These are phyloP conservation scores for Nyctanthes arbortristis DNA, from an alignment of 257 asterid species.

Conservation along the genomic window DNA sequence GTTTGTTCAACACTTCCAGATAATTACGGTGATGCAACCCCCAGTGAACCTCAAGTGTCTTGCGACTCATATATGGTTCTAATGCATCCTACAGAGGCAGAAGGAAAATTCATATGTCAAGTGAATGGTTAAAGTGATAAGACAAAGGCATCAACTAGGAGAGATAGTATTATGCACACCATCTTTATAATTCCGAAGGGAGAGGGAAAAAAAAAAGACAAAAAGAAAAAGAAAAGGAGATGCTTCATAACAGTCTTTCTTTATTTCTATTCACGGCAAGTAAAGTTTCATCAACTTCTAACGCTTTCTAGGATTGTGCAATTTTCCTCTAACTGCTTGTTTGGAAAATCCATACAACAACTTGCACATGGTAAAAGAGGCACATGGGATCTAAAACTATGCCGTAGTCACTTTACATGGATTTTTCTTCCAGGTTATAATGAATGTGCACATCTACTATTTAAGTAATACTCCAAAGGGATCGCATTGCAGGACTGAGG, in stretches of 20 bases:
- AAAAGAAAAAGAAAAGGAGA: not conserved
- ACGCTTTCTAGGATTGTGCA: not conserved
- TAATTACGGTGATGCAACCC: constrained; percentile 83
- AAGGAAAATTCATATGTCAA: not conserved
- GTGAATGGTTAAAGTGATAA: not conserved
- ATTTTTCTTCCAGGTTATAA: not conserved
- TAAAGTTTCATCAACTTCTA: constrained; percentile 8
- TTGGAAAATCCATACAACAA: not conserved
- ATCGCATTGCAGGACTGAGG: not conserved
- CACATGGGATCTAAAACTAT: not conserved
- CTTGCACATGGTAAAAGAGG: not conserved
- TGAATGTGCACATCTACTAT: not conserved
- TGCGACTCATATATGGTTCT: constrained; percentile 86
- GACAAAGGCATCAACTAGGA: not conserved
- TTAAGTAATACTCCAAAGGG: not conserved
- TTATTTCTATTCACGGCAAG: not conserved
- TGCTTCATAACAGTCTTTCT: not conserved
- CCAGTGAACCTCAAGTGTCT: constrained; percentile 85
- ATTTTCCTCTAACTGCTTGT: too few relatives aligned
- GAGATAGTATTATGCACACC: not conserved
- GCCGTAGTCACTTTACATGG: not conserved
- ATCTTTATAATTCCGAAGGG: not conserved
- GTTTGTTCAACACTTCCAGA: constrained; percentile 83
- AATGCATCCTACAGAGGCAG: constrained; percentile 62
- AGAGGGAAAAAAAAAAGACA: too few relatives aligned